Conservation (phyloP, 2,329 filamentous ascomycete species). For the Corniculantispora saksenae region DNA sequence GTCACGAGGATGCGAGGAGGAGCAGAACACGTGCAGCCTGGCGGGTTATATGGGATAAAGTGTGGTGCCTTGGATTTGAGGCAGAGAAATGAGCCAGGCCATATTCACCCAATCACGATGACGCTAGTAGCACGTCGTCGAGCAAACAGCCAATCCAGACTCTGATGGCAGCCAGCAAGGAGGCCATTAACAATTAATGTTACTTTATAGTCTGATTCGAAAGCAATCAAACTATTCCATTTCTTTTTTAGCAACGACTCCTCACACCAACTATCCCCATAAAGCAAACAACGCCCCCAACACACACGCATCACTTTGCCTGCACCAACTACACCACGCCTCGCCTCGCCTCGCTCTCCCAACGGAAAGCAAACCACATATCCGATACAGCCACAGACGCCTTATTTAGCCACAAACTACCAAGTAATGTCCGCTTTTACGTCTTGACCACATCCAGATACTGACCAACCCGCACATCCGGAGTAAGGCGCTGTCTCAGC, state of each 20-base stretch:
- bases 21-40: slow-evolving; percentile 43
- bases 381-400: not conserved
- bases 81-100: not conserved
- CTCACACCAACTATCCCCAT: not conserved
- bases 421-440: too few species aligned
- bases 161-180: too few species aligned
- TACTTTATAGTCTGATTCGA: not conserved
- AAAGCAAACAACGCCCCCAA: slow-evolving; percentile 5
- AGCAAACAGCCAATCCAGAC: not conserved
- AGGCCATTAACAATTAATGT: too few species aligned
- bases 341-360: too few species aligned
- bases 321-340: too few species aligned
- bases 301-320: too few species aligned
- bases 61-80: not conserved
- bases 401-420: slow-evolving; percentile 2
- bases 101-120: slow-evolving; percentile 4
- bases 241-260: too few species aligned
- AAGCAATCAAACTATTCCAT: not conserved
- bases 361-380: not conserved
- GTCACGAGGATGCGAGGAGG: slow-evolving; percentile 42
- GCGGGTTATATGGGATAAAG: slow-evolving; percentile 36
- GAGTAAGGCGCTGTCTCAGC: slow-evolving; percentile 4
- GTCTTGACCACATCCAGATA: too few species aligned
- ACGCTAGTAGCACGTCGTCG: not conserved
- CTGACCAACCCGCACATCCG: too few species aligned